Percentiles rank a stretch among this genome's conserved stretches.
Evolutionary conservation across 2,329 filamentous ascomycete genomes (phyloP).

Genomic region (Aspergillus jensenii): DNA sequence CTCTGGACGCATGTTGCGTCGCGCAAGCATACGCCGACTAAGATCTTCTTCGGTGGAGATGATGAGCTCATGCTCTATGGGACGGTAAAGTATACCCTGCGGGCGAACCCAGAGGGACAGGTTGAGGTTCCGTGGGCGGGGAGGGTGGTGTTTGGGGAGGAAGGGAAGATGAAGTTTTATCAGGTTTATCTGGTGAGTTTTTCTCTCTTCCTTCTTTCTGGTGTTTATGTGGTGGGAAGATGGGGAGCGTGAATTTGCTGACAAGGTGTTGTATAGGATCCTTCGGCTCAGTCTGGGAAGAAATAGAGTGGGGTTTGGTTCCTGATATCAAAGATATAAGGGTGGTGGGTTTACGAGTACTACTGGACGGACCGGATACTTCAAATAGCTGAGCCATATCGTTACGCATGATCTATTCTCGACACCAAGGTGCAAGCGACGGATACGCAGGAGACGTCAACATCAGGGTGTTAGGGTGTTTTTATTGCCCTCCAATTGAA

Average conservation of each 20-base stretch:
- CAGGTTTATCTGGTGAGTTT: conserved; percentile 41
- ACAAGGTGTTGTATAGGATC: conserved; percentile 24
- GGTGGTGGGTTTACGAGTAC: conserved; percentile 4
- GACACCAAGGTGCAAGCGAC: background rate
- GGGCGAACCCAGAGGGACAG: conserved; percentile 28
- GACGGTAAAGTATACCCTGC: conserved; percentile 35
- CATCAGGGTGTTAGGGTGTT: background rate
- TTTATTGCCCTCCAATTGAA: conserved; percentile 11
- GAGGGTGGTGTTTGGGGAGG: conserved; percentile 32
- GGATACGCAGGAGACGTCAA: background rate
- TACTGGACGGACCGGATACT: background rate
- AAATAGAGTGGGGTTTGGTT: conserved; percentile 20
- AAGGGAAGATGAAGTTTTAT: conserved; percentile 39
- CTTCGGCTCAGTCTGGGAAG: conserved; percentile 34
- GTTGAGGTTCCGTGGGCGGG: conserved; percentile 40
- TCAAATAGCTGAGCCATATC: background rate
- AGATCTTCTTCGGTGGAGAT: conserved; percentile 33
- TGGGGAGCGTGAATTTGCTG: background rate
- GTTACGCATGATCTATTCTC: conserved; percentile 5
- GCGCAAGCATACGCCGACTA: conserved; percentile 31
- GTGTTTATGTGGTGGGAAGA: background rate
- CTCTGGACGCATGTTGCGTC: conserved; percentile 38
- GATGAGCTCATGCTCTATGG: conserved; percentile 41
- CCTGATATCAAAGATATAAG: background rate
- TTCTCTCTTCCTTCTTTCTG: background rate